Evolutionary conservation across 1,139 yeast genomes (phyloP), one percentile per base, ranked within the genome.

Genomic region (Kurtzmaniella natalensis): DNA sequence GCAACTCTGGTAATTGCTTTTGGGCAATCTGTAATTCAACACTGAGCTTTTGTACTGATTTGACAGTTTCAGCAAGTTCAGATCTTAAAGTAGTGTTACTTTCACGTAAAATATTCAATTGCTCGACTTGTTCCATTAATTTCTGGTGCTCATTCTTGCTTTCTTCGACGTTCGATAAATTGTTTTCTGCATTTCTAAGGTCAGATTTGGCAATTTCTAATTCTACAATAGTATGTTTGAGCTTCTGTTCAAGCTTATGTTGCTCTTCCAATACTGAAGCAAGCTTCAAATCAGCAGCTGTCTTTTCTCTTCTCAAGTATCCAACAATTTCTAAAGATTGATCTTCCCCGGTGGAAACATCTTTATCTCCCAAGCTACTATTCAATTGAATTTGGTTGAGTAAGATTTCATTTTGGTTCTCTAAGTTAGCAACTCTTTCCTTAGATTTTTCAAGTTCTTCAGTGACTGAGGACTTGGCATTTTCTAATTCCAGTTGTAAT

Each of bases 301-400:
- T 95, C 51, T 83, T 84, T 47, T 86, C 95, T 42, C 83, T 78
- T 33, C 89, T 80, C 38, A 87, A 63, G 46, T 73, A 79, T 7
- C 69, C 56, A 26, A 87, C 60, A 23, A 87, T 70, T 43, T 81
- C 81, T 48, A 62, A 42, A 3, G 47, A 42, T 17, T 27, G 37
- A 28, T 39, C 42, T 6, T 36, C 35, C 23, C 28, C 32, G 18
- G 18, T 27, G 16, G 22, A 19, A 13, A 55, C 49, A 40, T 28
- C 24, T 11, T 21, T 21, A 8, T 21, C 23, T 5, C 5, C n/a
- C 9, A 11, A 21, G 5, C 23, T 11, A 5, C 41, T 28, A 7
- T 42, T 25, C 32, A 67, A 50, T 41, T 86, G 94, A 25, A 87
- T 58, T 53, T 85, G 94, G 43, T 78, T 81, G 46, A 82, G 72